Conservation (phyloP, 2,329 filamentous ascomycete genomes). For the Chaetomiaceae sp. region DNA sequence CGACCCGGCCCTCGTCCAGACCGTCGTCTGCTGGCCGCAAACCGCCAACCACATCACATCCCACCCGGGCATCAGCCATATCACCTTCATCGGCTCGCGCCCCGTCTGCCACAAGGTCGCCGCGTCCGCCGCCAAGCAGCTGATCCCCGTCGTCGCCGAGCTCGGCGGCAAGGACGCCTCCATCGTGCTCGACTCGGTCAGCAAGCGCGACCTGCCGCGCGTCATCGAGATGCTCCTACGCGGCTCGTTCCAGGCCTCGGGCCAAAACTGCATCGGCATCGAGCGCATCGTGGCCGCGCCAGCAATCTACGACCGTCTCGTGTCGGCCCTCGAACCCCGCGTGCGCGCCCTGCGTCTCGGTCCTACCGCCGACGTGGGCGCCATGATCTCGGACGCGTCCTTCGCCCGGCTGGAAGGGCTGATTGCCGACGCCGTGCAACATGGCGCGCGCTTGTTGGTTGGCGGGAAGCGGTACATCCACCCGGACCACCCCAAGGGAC, state of each 20-base stretch:
- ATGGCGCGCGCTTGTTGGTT: constrained; percentile 75
- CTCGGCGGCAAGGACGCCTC: constrained; percentile 93
- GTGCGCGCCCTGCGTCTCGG: constrained; percentile 74
- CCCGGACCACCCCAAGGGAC: constrained; percentile 68
- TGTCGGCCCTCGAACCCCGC: constrained; percentile 66
- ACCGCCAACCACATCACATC: constrained; percentile 78
- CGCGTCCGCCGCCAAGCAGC: constrained; percentile 72
- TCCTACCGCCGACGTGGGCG: constrained; percentile 76
- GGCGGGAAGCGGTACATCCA: constrained; percentile 72
- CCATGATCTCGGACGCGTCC: constrained; percentile 74
- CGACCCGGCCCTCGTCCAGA: constrained; percentile 76
- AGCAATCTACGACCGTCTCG: constrained; percentile 67
- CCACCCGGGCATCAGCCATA: constrained; percentile 76
- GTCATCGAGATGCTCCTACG: constrained; percentile 82
- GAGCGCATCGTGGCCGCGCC: constrained; percentile 85
- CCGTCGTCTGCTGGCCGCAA: constrained; percentile 81
- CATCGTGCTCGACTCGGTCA: constrained; percentile 77
- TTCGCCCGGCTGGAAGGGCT: constrained; percentile 74
- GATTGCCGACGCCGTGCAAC: constrained; percentile 68
- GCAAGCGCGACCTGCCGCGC: constrained; percentile 56
- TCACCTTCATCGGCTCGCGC: constrained; percentile 93
- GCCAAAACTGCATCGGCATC: constrained; percentile 97
- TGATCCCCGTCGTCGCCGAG: constrained; percentile 88
- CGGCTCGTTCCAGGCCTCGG: constrained; percentile 89
- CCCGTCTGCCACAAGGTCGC: constrained; percentile 85